phyloP scores from a whole-genome alignment of 2,329 filamentous ascomycete species.

The Xylaria sp. region DNA sequence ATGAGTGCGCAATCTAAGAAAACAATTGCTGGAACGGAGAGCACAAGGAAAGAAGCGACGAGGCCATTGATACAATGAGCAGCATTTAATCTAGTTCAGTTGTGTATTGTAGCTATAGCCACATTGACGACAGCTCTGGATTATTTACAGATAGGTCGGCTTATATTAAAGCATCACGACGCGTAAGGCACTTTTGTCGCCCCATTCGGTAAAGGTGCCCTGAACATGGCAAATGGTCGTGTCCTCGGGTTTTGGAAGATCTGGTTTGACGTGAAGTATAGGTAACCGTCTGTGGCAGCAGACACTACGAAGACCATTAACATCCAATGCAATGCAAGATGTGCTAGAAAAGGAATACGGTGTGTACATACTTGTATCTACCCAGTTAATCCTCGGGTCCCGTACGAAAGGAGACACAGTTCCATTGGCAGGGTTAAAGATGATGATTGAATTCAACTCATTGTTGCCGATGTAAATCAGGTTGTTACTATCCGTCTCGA shows the following conservation, averaged over 20 bases:
- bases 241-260: slow-evolving; percentile 45
- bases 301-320: slow-evolving; percentile 45
- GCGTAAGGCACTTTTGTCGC: slow-evolving; percentile 37
- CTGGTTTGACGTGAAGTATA: slow-evolving; percentile 66
- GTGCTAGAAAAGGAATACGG: not conserved
- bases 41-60: not conserved
- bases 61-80: not conserved
- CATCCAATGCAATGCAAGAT: not conserved
- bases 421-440: slow-evolving; percentile 55
- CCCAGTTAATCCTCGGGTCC: slow-evolving; percentile 57
- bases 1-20: slow-evolving; percentile 31
- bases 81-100: not conserved
- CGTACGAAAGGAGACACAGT: slow-evolving; percentile 56
- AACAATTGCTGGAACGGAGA: not conserved
- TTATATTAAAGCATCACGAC: not conserved
- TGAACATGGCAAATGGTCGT: slow-evolving; percentile 44
- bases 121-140: no score
- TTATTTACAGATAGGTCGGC: not conserved
- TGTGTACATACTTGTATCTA: slow-evolving; percentile 55
- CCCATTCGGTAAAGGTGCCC: slow-evolving; percentile 41
- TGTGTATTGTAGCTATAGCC: not conserved
- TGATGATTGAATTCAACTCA: slow-evolving; percentile 59
- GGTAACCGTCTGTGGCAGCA: slow-evolving; percentile 56
- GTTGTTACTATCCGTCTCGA: slow-evolving; percentile 62
- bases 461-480: slow-evolving; percentile 61